Percentiles rank a stretch among this genome's conserved stretches.
These are phyloP conservation scores for Neostapfia colusana DNA, from an alignment of 176 grass and related monocot genomes.

Conservation along the genomic window DNA sequence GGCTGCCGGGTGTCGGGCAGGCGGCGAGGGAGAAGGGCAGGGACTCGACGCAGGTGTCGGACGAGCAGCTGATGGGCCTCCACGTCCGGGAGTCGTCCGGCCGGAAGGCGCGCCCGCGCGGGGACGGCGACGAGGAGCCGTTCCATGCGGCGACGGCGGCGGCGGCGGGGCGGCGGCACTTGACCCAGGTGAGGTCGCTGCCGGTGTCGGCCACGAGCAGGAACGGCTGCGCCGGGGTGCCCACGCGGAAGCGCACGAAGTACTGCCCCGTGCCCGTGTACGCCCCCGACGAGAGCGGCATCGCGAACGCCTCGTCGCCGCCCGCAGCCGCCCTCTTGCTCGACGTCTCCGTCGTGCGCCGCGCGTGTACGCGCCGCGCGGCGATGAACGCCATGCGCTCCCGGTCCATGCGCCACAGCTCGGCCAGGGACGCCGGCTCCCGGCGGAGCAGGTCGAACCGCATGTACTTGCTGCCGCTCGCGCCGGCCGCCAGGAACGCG, in stretches of 20 bases:
- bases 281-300: conserved; percentile 75
- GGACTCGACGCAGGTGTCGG: conserved; percentile 56
- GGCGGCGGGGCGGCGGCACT: conserved; percentile 44
- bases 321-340: background rate
- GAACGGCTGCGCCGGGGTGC: conserved; percentile 83
- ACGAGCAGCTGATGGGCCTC: conserved; percentile 58
- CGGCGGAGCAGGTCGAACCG: conserved; percentile 39
- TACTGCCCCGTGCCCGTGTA: conserved; percentile 80
- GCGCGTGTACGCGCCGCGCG: conserved; percentile 27
- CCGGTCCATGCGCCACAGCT: conserved; percentile 31
- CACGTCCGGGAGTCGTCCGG: conserved; percentile 50
- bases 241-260: conserved; percentile 82
- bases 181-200: conserved; percentile 98
- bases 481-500: background rate
- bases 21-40: conserved; percentile 67
- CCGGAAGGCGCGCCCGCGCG: conserved; percentile 38
- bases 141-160: background rate
- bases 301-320: conserved; percentile 45
- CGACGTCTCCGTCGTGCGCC: conserved; percentile 28
- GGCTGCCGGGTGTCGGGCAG: conserved; percentile 51
- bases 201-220: conserved; percentile 85
- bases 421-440: background rate
- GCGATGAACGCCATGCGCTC: conserved; percentile 35
- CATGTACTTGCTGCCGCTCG: conserved; percentile 33
- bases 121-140: conserved; percentile 4